Evolutionary conservation across 768 basidiomycete species (phyloP).

Genomic region (Amanita thiersii): DNA sequence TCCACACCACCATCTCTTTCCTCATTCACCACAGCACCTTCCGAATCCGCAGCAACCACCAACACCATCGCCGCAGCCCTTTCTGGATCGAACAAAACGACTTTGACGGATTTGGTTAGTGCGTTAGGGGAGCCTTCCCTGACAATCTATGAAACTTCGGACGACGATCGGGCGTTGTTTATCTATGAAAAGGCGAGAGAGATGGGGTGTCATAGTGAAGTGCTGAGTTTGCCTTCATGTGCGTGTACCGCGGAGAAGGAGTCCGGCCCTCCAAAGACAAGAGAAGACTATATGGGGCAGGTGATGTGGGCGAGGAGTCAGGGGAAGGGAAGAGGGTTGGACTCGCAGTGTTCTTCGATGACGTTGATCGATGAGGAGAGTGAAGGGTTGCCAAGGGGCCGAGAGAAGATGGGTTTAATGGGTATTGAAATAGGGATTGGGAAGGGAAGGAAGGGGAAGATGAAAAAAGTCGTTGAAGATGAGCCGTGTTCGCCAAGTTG

Average conservation of each 20-base stretch:
- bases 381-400: not conserved
- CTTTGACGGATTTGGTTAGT: not conserved
- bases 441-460: not conserved
- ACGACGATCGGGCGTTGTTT: not conserved
- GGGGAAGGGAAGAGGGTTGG: no score
- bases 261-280: no score
- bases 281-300: not conserved
- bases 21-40: no score
- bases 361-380: no score
- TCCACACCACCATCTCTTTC: no score
- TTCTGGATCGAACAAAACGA: no score
- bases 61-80: no score
- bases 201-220: not conserved
- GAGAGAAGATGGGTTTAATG: not conserved
- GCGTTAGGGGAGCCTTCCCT: slow-evolving; percentile 1
- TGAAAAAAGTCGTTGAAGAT: not conserved
- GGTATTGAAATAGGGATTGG: not conserved
- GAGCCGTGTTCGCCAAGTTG: no score
- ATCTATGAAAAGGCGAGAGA: slow-evolving; percentile 2
- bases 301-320: not conserved
- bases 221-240: not conserved
- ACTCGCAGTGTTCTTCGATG: no score
- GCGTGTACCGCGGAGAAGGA: no score
- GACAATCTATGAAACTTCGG: not conserved
- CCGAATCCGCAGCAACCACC: no score